phyloP scores from a whole-genome alignment of 2,329 filamentous ascomycete genomes.

The Hirsutella thompsonii region DNA sequence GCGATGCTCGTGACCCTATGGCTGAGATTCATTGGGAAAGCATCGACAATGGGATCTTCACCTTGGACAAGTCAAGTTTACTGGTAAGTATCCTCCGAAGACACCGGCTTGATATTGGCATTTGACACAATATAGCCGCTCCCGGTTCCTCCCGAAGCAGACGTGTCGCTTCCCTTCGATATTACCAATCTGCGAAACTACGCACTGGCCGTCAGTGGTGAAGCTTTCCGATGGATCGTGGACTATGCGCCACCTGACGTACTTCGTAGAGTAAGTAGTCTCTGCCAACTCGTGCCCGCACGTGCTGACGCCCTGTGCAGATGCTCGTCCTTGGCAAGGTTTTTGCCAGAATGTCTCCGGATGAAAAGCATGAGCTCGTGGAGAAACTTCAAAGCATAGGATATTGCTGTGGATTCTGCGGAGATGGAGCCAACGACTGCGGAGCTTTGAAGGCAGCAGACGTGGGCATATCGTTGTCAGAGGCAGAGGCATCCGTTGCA shows the following conservation, averaged over 20 bases:
- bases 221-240: conserved; percentile 92
- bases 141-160: conserved; percentile 54
- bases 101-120: background rate
- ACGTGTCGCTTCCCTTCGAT: conserved; percentile 77
- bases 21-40: conserved; percentile 80
- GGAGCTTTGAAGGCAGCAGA: conserved; percentile 94
- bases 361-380: conserved; percentile 95
- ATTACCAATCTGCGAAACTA: conserved; percentile 74
- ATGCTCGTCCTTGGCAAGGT: conserved; percentile 89
- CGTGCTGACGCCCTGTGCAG: conserved; percentile 21
- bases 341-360: conserved; percentile 96
- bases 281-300: no score
- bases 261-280: conserved; percentile 47
- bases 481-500: conserved; percentile 96
- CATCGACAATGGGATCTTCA: conserved; percentile 73
- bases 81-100: conserved; percentile 30
- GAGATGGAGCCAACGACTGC: conserved; percentile 95
- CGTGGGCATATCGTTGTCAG: conserved; percentile 91
- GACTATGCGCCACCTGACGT: conserved; percentile 79
- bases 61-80: conserved; percentile 67
- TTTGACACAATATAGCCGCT: conserved; percentile 40
- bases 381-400: conserved; percentile 95
- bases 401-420: conserved; percentile 92
- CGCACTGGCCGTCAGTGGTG: conserved; percentile 77
- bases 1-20: conserved; percentile 60